These are phyloP conservation scores for Phaeosphaeria sp. DNA, from an alignment of 2,329 filamentous ascomycete genomes.

Conservation along the genomic window DNA sequence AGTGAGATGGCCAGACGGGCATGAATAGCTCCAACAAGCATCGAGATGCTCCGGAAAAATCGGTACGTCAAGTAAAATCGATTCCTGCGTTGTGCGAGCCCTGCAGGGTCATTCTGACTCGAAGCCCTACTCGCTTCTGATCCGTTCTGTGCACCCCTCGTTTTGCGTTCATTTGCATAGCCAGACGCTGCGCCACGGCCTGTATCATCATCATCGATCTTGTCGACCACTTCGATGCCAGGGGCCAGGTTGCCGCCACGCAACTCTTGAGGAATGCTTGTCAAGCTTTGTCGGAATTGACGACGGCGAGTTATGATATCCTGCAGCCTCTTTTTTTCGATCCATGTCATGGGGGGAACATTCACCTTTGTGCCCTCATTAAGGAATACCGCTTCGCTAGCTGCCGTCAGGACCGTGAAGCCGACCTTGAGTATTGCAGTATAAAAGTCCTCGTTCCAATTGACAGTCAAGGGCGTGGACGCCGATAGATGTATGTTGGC, in stretches of 20 bases:
- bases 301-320: slow-evolving; percentile 69
- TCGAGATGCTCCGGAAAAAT: slow-evolving; percentile 77
- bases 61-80: slow-evolving; percentile 79
- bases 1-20: slow-evolving; percentile 62
- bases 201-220: slow-evolving; percentile 45
- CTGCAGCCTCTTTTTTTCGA: slow-evolving; percentile 83
- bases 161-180: slow-evolving; percentile 73
- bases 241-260: slow-evolving; percentile 49
- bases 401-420: slow-evolving; percentile 87
- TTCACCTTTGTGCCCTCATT: slow-evolving; percentile 84
- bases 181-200: slow-evolving; percentile 47
- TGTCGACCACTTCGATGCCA: slow-evolving; percentile 40
- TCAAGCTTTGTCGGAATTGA: slow-evolving; percentile 45
- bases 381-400: slow-evolving; percentile 93
- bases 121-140: slow-evolving; percentile 33
- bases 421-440: slow-evolving; percentile 85
- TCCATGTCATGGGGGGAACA: slow-evolving; percentile 81
- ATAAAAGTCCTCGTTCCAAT: slow-evolving; percentile 93
- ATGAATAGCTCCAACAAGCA: slow-evolving; percentile 65
- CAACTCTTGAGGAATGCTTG: slow-evolving; percentile 51
- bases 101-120: slow-evolving; percentile 68
- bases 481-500: slow-evolving; percentile 83
- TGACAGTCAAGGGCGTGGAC: slow-evolving; percentile 71
- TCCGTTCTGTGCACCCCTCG: slow-evolving; percentile 47
- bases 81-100: slow-evolving; percentile 77